Evolutionary conservation across 805 yeast genomes (phyloP).

Genomic region (Saccharomycopsis guyanensis): DNA sequence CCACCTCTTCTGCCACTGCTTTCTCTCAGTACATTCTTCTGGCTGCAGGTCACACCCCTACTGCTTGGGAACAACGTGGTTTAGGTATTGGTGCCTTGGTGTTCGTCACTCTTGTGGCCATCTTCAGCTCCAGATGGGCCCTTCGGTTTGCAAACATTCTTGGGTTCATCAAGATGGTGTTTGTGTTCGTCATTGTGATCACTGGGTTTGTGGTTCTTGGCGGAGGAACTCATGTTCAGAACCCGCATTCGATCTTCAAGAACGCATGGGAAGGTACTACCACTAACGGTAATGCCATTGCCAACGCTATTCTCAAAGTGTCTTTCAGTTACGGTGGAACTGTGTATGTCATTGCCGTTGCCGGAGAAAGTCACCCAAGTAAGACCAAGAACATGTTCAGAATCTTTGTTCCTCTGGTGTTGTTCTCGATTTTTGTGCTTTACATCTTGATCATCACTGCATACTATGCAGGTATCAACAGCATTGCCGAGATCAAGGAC

Average conservation of each 20-base stretch:
- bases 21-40: constrained; percentile 30
- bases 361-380: constrained; percentile 23
- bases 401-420: constrained; percentile 28
- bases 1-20: constrained; percentile 32
- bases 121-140: constrained; percentile 27
- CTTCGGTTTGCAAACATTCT: constrained; percentile 29
- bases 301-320: constrained; percentile 37
- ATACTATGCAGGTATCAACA: constrained; percentile 28
- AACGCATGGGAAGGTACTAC: constrained; percentile 37
- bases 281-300: constrained; percentile 34
- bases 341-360: constrained; percentile 33
- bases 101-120: constrained; percentile 24
- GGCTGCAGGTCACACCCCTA: constrained; percentile 29
- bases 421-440: constrained; percentile 28
- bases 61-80: constrained; percentile 33
- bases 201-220: constrained; percentile 33
- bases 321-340: constrained; percentile 38
- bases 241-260: constrained; percentile 30
- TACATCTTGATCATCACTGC: constrained; percentile 32
- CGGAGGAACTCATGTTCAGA: constrained; percentile 30
- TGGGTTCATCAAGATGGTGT: constrained; percentile 32
- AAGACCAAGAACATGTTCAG: constrained; percentile 26
- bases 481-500: constrained; percentile 25
- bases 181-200: constrained; percentile 29
- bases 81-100: constrained; percentile 30